A percentile compares a stretch with the other conserved stretches of the same genome.
These are phyloP conservation scores for Alternaria infectoria DNA, from an alignment of 2,329 filamentous ascomycete genomes.

Conservation along the genomic window DNA sequence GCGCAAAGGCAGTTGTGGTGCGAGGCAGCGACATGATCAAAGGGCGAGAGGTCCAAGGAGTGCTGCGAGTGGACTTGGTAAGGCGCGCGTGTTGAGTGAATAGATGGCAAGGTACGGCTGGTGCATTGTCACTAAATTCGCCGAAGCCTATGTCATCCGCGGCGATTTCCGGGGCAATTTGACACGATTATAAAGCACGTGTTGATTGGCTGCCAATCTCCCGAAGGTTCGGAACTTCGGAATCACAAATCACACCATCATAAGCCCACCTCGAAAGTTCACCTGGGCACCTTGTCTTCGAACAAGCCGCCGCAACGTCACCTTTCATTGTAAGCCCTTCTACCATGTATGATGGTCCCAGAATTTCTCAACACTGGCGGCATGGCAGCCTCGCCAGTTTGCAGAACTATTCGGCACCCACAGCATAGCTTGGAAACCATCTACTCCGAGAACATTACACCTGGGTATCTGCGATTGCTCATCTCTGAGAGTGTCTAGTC, in stretches of 20 bases:
- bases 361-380: too few species aligned
- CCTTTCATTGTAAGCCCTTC: too few species aligned
- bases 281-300: background rate
- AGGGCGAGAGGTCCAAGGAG: background rate
- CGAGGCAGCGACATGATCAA: conserved; percentile 42
- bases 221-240: conserved; percentile 14
- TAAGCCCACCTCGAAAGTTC: background rate
- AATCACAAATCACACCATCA: background rate
- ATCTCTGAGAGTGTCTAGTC: too few species aligned
- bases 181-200: conserved; percentile 24
- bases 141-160: conserved; percentile 34
- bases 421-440: too few species aligned
- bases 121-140: conserved; percentile 27
- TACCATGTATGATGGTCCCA: too few species aligned
- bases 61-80: conserved; percentile 2
- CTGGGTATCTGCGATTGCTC: too few species aligned
- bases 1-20: conserved; percentile 30
- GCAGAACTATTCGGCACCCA: too few species aligned
- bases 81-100: conserved; percentile 8
- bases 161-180: conserved; percentile 22
- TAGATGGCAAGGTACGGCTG: conserved; percentile 14
- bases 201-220: conserved; percentile 18
- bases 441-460: too few species aligned
- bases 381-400: too few species aligned
- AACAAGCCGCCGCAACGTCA: background rate